A percentile compares a stretch with the other conserved stretches of the same genome.
Evolutionary conservation across 192 early-diverging fungal genomes (phyloP).

Genomic region (Backusella parvicylindrica): DNA sequence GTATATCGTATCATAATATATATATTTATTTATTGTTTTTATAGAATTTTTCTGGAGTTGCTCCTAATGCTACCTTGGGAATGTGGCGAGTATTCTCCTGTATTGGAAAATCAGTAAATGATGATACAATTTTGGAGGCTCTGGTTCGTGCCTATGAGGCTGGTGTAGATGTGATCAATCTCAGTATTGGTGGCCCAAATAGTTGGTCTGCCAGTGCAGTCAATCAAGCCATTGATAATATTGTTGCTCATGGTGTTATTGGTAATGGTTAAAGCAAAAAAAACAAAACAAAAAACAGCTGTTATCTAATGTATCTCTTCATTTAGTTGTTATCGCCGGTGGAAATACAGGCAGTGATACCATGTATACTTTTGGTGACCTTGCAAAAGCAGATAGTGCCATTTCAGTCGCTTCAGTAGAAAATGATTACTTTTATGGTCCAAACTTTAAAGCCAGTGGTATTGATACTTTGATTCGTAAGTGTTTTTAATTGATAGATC

Average conservation of each 20-base stretch:
- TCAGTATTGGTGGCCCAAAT: slow-evolving; percentile 70
- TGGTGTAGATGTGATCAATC: slow-evolving; percentile 71
- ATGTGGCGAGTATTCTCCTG: slow-evolving; percentile 75
- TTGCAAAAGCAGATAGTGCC: slow-evolving; percentile 47
- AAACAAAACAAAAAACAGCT: too few relatives aligned
- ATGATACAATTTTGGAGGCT: slow-evolving; percentile 74
- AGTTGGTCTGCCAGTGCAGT: slow-evolving; percentile 51
- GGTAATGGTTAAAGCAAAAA: too few relatives aligned
- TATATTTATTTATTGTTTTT: background rate
- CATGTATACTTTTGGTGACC: slow-evolving; percentile 49
- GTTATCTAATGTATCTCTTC: too few relatives aligned
- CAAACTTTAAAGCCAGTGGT: slow-evolving; percentile 35
- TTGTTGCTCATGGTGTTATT: slow-evolving; percentile 41
- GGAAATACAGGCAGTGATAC: slow-evolving; percentile 66
- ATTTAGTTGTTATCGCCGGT: slow-evolving; percentile 54
- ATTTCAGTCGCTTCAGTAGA: slow-evolving; percentile 57
- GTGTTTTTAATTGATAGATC: slow-evolving; percentile 1
- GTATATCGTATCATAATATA: background rate
- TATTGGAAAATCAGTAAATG: slow-evolving; percentile 65
- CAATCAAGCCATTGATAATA: slow-evolving; percentile 32
- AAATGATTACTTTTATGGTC: slow-evolving; percentile 29
- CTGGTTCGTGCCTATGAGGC: slow-evolving; percentile 66
- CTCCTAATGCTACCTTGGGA: slow-evolving; percentile 65
- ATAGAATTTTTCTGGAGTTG: slow-evolving; percentile 56
- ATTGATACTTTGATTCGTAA: background rate